Evolutionary conservation across 768 basidiomycete species (phyloP), one percentile per base, ranked within the genome.

Genomic region (Cubamyces lactineus): DNA sequence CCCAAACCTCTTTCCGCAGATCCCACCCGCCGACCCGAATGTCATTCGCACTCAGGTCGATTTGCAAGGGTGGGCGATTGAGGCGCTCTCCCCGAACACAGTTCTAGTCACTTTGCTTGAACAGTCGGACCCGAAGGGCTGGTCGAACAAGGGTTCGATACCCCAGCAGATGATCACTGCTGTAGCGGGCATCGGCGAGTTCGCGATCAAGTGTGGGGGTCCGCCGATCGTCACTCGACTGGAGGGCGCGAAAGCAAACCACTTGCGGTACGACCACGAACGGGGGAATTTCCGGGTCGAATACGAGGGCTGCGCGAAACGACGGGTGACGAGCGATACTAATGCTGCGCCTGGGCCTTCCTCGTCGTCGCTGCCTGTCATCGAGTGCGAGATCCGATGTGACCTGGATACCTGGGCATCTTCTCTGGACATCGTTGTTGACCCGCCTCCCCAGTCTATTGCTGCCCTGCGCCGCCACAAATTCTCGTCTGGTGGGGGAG

Each of bases 61-160:
- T 72, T 79, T 99, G n/a, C 95, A 94, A 76, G 97, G 96, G 49
- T 98, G 96, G 92, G 92, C 96, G 0, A 94, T 99, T 67, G 96
- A 98, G 74, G 84, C 91, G 0, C 79, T 99, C 9, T 98, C 96
- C 0, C 97, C 96, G 0, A 98, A 87, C 2, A 98, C 97, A 1
- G 97, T 96, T 0, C 85, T 92, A 12, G 86, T 99, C 63, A 97
- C 95, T 0, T 78, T 99, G 1, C 83, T 99, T 5, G 96, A 98
- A 70, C 97, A 98, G 74, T 95, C 93, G 12, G 96, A 99, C 73
- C 95, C 95, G 6, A 93, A 96, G 74, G 95, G 95, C 48, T 98
- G 96, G 96, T 87, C 93, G 5, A 94, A 92, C 76, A 98, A 98
- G 74, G 86, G 87, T 0, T 91, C 92, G 13, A 95, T 96, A 53